Evolutionary conservation across 495 filamentous ascomycete genomes (phyloP), one percentile per base, ranked within the genome.

Genomic region (Lepidopterella palustris): DNA sequence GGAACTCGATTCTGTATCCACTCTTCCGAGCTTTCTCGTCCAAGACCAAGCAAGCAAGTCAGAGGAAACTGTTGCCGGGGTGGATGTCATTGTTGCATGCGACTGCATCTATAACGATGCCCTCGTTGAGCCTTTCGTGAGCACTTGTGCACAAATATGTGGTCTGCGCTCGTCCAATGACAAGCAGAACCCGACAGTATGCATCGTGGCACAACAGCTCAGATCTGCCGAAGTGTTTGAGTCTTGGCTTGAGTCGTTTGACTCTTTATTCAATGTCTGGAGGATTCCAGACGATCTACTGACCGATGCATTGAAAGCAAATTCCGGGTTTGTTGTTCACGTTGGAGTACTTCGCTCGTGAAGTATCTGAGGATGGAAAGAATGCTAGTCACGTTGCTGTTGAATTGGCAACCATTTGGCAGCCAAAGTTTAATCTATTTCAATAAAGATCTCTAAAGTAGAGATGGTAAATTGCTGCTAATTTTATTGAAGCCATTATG

Each of bases 141-240:
- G 84, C 51, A 87, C 90, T 0, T 97, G 91, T 73, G 82, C 79
- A n/a, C 87, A 92, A 57, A 76, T 83, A 25, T 95, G 92, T 73
- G 71, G 74, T 20, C 70, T 92, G 1, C 71, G 83, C 20, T 67
- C 73, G 13, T 59, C 61, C 26, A 35, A 57, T 0, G 20, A 58
- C 1, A 26, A 31, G 26, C 28, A 48, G 21, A 60, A 60, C 8
- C 81, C 82, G 11, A 84, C 86, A 8, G 47, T 88, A 1, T 90
- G 85, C 64, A 74, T 97, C 20, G 77, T 96, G 42, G 90, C 85
- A 20, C 90, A 95, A 75, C 92, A 97, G 70, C 81, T 96, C 48
- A 80, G 93, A 24, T 85, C 88, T 9, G 80, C 86, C 5, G 85
- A 88, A 25, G 88, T 98, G 0, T 95, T 97, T 66, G 87, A 95